These are phyloP conservation scores for Ceratocystis ficicola DNA, from an alignment of 2,329 filamentous ascomycete species.

Conservation along the genomic window DNA sequence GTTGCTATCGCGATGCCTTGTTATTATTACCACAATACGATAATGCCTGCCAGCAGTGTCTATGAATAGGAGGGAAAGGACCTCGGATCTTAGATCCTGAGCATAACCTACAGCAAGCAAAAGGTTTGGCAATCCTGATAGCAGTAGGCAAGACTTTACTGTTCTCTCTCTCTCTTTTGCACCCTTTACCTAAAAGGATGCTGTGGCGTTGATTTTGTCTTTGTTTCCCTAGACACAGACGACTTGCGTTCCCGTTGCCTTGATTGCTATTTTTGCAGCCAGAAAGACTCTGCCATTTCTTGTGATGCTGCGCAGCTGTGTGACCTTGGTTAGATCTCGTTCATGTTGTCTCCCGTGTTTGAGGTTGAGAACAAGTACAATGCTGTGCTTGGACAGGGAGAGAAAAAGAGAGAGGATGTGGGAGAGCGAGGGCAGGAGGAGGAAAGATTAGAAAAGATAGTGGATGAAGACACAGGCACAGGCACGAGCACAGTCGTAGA, in stretches of 20 bases:
- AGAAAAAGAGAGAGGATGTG: background rate
- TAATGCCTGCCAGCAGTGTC: background rate
- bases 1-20: too few species aligned
- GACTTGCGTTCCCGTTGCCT: background rate
- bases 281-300: background rate
- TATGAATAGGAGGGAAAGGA: background rate
- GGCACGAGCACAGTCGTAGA: too few species aligned
- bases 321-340: conserved; percentile 19
- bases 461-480: background rate
- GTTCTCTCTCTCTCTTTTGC: background rate
- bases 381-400: background rate
- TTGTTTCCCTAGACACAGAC: background rate
- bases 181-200: background rate
- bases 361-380: conserved; percentile 16
- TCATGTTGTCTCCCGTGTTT: conserved; percentile 22
- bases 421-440: background rate
- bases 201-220: conserved; percentile 12
- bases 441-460: background rate
- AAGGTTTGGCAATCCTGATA: background rate
- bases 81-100: too few species aligned
- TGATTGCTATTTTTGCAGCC: conserved; percentile 2
- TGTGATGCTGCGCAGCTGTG: conserved; percentile 13
- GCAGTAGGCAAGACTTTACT: background rate
- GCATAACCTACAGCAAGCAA: background rate
- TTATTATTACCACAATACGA: background rate